Percentiles rank a stretch among this genome's conserved stretches.
These are phyloP conservation scores for Auxenochlorella pyrenoidosa DNA, from an alignment of 139 green algal genomes.

Conservation along the genomic window DNA sequence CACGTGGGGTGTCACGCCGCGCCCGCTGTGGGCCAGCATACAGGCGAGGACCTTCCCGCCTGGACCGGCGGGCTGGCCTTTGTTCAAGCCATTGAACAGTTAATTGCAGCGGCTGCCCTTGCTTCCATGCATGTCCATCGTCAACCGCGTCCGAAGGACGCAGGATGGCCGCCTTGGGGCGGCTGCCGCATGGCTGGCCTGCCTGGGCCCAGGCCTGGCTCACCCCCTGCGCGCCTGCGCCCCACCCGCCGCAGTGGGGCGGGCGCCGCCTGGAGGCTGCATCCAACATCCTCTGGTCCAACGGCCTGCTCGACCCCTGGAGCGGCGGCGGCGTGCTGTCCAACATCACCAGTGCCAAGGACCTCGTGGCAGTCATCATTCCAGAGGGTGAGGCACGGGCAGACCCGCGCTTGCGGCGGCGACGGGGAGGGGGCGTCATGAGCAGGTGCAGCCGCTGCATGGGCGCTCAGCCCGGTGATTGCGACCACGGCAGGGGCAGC, in stretches of 20 bases:
- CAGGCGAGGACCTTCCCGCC: neutral
- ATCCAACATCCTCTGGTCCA: slow-evolving; percentile 65
- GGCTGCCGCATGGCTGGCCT: neutral
- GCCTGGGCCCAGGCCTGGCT: neutral
- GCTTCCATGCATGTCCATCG: neutral
- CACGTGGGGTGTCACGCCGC: slow-evolving; percentile 74
- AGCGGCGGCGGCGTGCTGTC: slow-evolving; percentile 48
- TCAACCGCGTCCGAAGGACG: too few species aligned
- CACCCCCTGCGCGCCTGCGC: neutral
- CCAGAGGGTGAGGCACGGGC: slow-evolving; percentile 44
- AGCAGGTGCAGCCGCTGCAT: too few species aligned
- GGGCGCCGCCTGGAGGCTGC: slow-evolving; percentile 37
- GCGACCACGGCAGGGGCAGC: too few species aligned
- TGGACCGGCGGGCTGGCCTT: too few species aligned
- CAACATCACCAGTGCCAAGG: slow-evolving; percentile 48
- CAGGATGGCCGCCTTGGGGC: too few species aligned
- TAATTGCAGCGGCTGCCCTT: neutral
- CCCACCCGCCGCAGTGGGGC: slow-evolving; percentile 1
- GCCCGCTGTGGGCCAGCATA: slow-evolving; percentile 48
- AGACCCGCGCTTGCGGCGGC: neutral
- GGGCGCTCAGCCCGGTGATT: too few species aligned
- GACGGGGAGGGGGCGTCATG: too few species aligned
- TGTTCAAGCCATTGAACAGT: too few species aligned
- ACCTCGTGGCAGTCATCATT: slow-evolving; percentile 66
- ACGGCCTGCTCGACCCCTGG: slow-evolving; percentile 65